A percentile compares a stretch with the other conserved stretches of the same genome.
These are phyloP conservation scores for Alternaria tenuissima DNA, from an alignment of 2,329 filamentous ascomycete species.

Conservation along the genomic window DNA sequence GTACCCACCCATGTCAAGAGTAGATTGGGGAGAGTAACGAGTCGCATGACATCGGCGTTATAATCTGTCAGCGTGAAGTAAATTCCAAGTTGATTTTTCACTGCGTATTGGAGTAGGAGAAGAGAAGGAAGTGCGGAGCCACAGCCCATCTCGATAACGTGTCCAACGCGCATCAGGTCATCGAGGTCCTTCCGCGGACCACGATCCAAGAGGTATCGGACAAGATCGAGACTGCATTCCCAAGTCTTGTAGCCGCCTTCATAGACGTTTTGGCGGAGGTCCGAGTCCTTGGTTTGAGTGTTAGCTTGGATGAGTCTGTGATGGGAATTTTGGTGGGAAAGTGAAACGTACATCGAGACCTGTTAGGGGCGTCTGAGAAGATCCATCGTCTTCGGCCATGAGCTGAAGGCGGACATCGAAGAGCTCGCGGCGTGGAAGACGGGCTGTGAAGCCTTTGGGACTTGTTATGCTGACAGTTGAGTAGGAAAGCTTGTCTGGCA, in stretches of 20 bases:
- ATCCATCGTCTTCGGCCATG: constrained; percentile 70
- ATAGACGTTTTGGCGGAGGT: constrained; percentile 83
- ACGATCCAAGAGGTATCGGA: constrained; percentile 66
- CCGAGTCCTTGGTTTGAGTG: constrained; percentile 57
- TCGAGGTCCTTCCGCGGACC: constrained; percentile 60
- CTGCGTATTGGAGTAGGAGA: constrained; percentile 71
- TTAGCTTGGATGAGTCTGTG: constrained; percentile 24
- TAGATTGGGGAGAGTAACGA: constrained; percentile 82
- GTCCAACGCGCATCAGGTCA: constrained; percentile 58
- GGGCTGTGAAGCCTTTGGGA: constrained; percentile 63
- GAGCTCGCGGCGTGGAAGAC: constrained; percentile 76
- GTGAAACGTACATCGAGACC: constrained; percentile 34
- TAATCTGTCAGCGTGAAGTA: constrained; percentile 78
- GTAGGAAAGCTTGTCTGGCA: constrained; percentile 80
- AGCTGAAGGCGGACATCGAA: constrained; percentile 84
- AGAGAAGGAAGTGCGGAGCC: constrained; percentile 78
- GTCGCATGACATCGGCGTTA: constrained; percentile 77
- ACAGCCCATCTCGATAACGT: constrained; percentile 73
- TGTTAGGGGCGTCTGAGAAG: constrained; percentile 37
- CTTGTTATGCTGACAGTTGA: constrained; percentile 67
- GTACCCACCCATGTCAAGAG: constrained; percentile 68
- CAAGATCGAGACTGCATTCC: constrained; percentile 84
- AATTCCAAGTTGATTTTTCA: constrained; percentile 59
- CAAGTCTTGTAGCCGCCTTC: constrained; percentile 90
- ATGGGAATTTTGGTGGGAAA: neutral